Evolutionary conservation across 2,329 filamentous ascomycete species (phyloP).

Genomic region (Paecilomyces dactylethromorphus): DNA sequence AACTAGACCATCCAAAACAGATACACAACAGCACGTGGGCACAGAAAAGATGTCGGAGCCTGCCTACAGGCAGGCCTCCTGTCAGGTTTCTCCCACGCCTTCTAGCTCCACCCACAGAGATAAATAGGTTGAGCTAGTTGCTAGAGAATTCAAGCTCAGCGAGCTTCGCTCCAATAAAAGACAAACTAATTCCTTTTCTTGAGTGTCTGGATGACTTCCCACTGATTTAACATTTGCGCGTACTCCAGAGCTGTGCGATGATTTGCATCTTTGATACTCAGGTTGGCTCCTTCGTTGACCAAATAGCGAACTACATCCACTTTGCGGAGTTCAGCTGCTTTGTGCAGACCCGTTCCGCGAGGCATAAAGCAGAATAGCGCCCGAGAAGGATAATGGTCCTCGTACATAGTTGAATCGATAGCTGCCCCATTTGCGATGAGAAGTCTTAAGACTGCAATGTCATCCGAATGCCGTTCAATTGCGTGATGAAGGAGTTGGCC

Average conservation of each 20-base stretch:
- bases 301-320: slow-evolving; percentile 13
- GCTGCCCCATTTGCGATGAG: slow-evolving; percentile 12
- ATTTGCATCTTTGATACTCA: slow-evolving; percentile 12
- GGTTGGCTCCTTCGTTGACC: slow-evolving; percentile 12
- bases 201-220: slow-evolving; percentile 4
- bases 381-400: slow-evolving; percentile 13
- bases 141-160: too few species aligned
- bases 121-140: too few species aligned
- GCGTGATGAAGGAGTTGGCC: slow-evolving; percentile 17
- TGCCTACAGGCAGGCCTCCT: too few species aligned
- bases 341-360: slow-evolving; percentile 16
- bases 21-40: neutral
- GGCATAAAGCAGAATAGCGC: slow-evolving; percentile 12
- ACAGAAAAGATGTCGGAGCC: too few species aligned
- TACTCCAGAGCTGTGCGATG: slow-evolving; percentile 12
- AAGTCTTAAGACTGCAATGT: slow-evolving; percentile 10
- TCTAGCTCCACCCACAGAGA: too few species aligned
- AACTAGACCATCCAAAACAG: too few species aligned
- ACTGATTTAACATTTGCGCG: slow-evolving; percentile 8
- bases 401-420: slow-evolving; percentile 14
- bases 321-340: slow-evolving; percentile 13
- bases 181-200: neutral
- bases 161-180: too few species aligned
- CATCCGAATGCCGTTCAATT: slow-evolving; percentile 9
- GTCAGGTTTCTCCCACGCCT: too few species aligned